Evolutionary conservation across 1,284 basidiomycete species (phyloP), one percentile per base, ranked within the genome.

Genomic region (Leccinum olivaceoglutinosum): DNA sequence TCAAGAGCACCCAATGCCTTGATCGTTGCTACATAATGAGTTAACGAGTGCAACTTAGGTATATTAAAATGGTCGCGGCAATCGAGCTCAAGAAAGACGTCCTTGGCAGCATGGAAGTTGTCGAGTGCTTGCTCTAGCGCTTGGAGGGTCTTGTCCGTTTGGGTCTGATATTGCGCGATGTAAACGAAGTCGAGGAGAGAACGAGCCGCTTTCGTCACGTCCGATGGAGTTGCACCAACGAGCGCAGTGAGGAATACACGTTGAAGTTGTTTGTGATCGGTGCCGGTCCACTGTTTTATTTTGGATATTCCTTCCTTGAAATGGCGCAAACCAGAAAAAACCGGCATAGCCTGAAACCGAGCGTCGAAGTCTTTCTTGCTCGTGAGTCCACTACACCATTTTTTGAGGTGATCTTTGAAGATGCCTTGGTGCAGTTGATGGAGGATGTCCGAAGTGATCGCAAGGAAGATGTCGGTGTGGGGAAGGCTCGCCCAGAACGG

Each of bases 1-100:
- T 70, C 63, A 0, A 61, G 55, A 2, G 38, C 62, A 1, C 66
- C 65, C 1, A 36, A 56, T 1, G 62, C 18, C 8, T 51, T 49
- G 39, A 70, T 68, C 6, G 60, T 59, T 1, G 60, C 54, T 2
- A 39, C 51, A 39, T 69, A 69, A 41, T 70, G 68, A 62, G 25
- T 34, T 9, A 56, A 51, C 3, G 54, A 55, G 54, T 55, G 54
- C 8, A 55, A 9, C 29, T 55, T 55, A 9, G 54, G 54, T 0
- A 75, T 68, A 58, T 64, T 64, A 51, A 64, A 64, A 5, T 64
- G 54, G 0, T 55, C 54, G 3, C 16, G 25, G 21, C 44, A 63
- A 7, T 4, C 53, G 0, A 59, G 58, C 1, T 41, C 10, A 1
- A 64, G 11, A 9, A 64, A 64, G 2, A 64, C 7, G 0, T 59